These are phyloP conservation scores for Aspergillus intermedius DNA, from an alignment of 2,329 filamentous ascomycete genomes.

Conservation along the genomic window DNA sequence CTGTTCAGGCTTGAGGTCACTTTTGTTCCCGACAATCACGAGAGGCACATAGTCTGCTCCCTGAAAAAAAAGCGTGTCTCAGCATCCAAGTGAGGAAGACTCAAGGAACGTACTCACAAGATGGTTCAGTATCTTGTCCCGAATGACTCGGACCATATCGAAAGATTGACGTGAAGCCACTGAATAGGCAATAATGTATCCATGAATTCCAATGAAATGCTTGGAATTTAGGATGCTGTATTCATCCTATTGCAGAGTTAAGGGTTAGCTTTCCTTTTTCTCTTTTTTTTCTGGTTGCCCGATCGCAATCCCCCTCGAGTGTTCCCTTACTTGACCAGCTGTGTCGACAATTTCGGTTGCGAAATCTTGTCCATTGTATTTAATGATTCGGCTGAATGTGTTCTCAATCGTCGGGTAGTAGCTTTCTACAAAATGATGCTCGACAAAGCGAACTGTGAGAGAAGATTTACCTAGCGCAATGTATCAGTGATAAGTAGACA, in stretches of 20 bases:
- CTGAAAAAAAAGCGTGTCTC: slow-evolving; percentile 39
- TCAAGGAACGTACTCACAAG: slow-evolving; percentile 52
- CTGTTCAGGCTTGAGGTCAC: slow-evolving; percentile 84
- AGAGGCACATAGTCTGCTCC: slow-evolving; percentile 89
- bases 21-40: slow-evolving; percentile 95
- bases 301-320: not conserved
- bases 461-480: slow-evolving; percentile 77
- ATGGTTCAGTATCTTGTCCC: slow-evolving; percentile 96
- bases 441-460: slow-evolving; percentile 92
- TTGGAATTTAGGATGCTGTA: slow-evolving; percentile 98
- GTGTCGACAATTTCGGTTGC: slow-evolving; percentile 97
- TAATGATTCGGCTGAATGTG: slow-evolving; percentile 93
- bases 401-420: slow-evolving; percentile 99
- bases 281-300: not conserved
- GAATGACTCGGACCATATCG: slow-evolving; percentile 93
- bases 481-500: slow-evolving; percentile 6
- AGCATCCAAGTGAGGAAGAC: slow-evolving; percentile 2
- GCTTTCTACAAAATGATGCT: slow-evolving; percentile 96
- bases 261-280: slow-evolving; percentile 10
- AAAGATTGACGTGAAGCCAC: slow-evolving; percentile 89
- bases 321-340: slow-evolving; percentile 68
- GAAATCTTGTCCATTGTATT: slow-evolving; percentile 86
- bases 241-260: slow-evolving; percentile 62
- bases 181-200: slow-evolving; percentile 98
- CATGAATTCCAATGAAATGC: slow-evolving; percentile 98